Percentiles rank a stretch among this genome's conserved stretches.
Evolutionary conservation across 2,329 filamentous ascomycete species (phyloP).

Genomic region (Paecilomyces dactylethromorphus): DNA sequence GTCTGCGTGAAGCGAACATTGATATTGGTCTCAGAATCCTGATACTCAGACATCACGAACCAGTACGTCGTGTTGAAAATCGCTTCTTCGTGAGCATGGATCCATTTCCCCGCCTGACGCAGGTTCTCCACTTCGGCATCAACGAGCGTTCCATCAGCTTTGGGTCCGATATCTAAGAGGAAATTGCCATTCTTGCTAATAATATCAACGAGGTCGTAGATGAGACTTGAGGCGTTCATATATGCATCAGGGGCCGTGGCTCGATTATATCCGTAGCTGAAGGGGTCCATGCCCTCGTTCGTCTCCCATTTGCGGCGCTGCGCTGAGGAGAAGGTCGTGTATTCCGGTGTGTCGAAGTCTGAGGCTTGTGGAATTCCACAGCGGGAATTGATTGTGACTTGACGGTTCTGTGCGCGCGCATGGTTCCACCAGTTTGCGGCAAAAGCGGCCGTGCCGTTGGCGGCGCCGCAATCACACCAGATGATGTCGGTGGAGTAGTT

Average conservation of each 20-base stretch:
- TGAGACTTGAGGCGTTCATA: conserved; percentile 46
- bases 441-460: conserved; percentile 38
- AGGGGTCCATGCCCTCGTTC: conserved; percentile 56
- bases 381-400: conserved; percentile 51
- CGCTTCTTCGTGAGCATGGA: conserved; percentile 45
- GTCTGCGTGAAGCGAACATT: conserved; percentile 46
- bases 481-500: conserved; percentile 39
- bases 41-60: conserved; percentile 37
- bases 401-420: conserved; percentile 32
- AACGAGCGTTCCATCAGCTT: conserved; percentile 49
- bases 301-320: conserved; percentile 55
- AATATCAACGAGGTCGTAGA: conserved; percentile 47
- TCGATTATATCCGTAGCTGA: conserved; percentile 53
- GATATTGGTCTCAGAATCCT: conserved; percentile 22
- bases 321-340: conserved; percentile 43
- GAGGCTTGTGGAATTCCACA: conserved; percentile 45
- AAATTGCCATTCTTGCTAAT: conserved; percentile 52
- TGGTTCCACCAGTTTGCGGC: conserved; percentile 38
- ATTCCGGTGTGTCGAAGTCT: conserved; percentile 58
- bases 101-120: conserved; percentile 48
- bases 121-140: conserved; percentile 44
- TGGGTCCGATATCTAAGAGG: conserved; percentile 51
- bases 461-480: conserved; percentile 43
- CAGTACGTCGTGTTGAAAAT: conserved; percentile 52
- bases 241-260: conserved; percentile 46